Percentiles rank a stretch among this genome's conserved stretches.
These are phyloP conservation scores for Waitea zeae DNA, from an alignment of 1,284 basidiomycete species.

Conservation along the genomic window DNA sequence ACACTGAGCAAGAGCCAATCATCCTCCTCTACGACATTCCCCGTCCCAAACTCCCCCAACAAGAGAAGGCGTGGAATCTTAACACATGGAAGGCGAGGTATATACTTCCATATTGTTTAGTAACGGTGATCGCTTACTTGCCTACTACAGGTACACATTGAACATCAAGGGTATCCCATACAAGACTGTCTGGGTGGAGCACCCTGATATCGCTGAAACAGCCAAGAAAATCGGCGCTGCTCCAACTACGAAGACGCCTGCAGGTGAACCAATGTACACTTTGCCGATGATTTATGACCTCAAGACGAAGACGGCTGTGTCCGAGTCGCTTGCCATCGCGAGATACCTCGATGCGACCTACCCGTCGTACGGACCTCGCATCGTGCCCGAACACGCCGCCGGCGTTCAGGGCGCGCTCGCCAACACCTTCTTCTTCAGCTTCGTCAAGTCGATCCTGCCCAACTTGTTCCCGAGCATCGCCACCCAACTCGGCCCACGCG, in stretches of 20 bases:
- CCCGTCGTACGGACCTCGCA: slow-evolving; percentile 10
- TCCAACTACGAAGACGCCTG: slow-evolving; percentile 9
- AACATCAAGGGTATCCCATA: slow-evolving; percentile 17
- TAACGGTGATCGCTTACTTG: neutral
- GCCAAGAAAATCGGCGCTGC: slow-evolving; percentile 13
- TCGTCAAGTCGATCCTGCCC: neutral
- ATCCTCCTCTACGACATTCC: slow-evolving; percentile 16
- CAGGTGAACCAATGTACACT: slow-evolving; percentile 14
- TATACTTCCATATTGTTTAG: slow-evolving; percentile 1
- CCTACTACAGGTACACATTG: slow-evolving; percentile 12
- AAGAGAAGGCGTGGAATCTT: slow-evolving; percentile 12
- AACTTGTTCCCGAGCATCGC: neutral
- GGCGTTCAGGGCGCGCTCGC: neutral
- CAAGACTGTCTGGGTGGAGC: slow-evolving; percentile 19
- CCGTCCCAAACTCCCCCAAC: slow-evolving; percentile 3
- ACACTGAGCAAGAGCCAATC: no score
- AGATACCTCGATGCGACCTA: slow-evolving; percentile 17
- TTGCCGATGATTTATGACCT: slow-evolving; percentile 16
- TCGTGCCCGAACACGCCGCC: slow-evolving; percentile 8
- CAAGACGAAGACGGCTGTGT: slow-evolving; percentile 10
- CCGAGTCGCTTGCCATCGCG: slow-evolving; percentile 16
- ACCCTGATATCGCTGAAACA: slow-evolving; percentile 16
- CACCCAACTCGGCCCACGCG: neutral
- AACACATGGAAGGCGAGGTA: slow-evolving; percentile 15
- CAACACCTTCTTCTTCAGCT: neutral